Percentiles rank a stretch among this genome's conserved stretches.
Evolutionary conservation across 352 stramenopile genomes (phyloP).

Genomic region (Elongisporangium anandrum): DNA sequence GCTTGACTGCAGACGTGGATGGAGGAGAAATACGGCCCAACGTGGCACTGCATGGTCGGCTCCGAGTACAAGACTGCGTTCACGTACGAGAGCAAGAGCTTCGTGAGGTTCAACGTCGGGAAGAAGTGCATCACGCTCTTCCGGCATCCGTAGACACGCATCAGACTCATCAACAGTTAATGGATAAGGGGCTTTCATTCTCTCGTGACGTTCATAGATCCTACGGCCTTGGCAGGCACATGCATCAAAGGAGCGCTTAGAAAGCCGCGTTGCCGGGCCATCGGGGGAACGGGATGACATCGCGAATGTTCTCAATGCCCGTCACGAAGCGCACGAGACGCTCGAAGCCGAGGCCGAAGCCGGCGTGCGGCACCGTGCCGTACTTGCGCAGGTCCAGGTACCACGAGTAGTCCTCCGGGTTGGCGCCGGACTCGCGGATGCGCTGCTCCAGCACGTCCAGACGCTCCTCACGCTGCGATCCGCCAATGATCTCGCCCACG

Average conservation of each 20-base stretch:
- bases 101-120: slow-evolving; percentile 79
- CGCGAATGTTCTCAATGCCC: slow-evolving; percentile 99
- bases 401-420: slow-evolving; percentile 93
- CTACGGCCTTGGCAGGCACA: slow-evolving; percentile 2
- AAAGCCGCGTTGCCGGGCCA: slow-evolving; percentile 95
- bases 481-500: slow-evolving; percentile 97
- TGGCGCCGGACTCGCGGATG: slow-evolving; percentile 64
- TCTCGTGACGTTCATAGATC: slow-evolving; percentile 5
- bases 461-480: slow-evolving; percentile 95
- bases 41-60: slow-evolving; percentile 76
- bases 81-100: slow-evolving; percentile 82
- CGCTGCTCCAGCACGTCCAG: slow-evolving; percentile 86
- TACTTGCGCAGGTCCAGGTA: slow-evolving; percentile 96
- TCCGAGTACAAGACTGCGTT: slow-evolving; percentile 75
- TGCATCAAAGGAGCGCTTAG: slow-evolving; percentile 31
- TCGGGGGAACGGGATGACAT: slow-evolving; percentile 97
- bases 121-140: slow-evolving; percentile 87
- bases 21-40: slow-evolving; percentile 46
- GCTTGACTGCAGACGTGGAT: slow-evolving; percentile 26
- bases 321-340: slow-evolving; percentile 97
- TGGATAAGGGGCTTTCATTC: slow-evolving; percentile 2
- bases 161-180: not conserved
- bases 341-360: slow-evolving; percentile 98
- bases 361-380: slow-evolving; percentile 95
- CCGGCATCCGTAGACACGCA: slow-evolving; percentile 42